Evolutionary conservation across 306 rosid genomes (phyloP).

Genomic region (Prunus campanulata): DNA sequence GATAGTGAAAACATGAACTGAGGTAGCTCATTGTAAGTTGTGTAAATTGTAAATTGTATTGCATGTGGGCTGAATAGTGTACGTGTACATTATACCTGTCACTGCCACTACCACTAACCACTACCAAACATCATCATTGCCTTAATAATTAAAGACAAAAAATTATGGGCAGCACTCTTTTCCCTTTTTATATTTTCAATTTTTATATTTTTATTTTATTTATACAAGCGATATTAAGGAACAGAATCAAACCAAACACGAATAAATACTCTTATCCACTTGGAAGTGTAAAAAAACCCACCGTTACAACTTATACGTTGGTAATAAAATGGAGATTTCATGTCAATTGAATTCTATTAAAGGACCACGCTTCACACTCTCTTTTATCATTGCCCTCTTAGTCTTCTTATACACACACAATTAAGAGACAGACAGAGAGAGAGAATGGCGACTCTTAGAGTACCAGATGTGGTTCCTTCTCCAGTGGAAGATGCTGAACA

Average conservation of each 20-base stretch:
- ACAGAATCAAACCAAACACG: accelerated
- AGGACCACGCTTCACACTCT: not conserved
- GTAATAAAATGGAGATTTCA: not conserved
- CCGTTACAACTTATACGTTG: too few species aligned
- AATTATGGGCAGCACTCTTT: too few species aligned
- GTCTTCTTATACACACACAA: not conserved
- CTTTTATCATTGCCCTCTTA: not conserved
- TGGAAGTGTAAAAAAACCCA: too few species aligned
- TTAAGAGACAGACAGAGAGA: not conserved
- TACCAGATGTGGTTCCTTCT: slow-evolving; percentile 16
- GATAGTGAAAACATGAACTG: too few species aligned
- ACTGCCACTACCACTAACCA: not conserved
- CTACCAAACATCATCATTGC: not conserved
- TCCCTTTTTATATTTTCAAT: too few species aligned
- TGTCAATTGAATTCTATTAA: not conserved
- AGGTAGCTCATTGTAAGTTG: too few species aligned
- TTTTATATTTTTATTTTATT: too few species aligned
- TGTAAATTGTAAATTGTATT: too few species aligned
- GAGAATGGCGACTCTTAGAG: slow-evolving; percentile 11
- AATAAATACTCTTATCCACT: too few species aligned
- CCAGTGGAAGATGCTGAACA: slow-evolving; percentile 11
- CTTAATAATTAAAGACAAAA: not conserved
- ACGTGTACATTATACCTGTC: not conserved
- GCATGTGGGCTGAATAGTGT: not conserved
- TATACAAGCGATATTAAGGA: accelerated